These are phyloP conservation scores for Zymoseptoria passerinii DNA, from an alignment of 2,329 filamentous ascomycete genomes.

Conservation along the genomic window DNA sequence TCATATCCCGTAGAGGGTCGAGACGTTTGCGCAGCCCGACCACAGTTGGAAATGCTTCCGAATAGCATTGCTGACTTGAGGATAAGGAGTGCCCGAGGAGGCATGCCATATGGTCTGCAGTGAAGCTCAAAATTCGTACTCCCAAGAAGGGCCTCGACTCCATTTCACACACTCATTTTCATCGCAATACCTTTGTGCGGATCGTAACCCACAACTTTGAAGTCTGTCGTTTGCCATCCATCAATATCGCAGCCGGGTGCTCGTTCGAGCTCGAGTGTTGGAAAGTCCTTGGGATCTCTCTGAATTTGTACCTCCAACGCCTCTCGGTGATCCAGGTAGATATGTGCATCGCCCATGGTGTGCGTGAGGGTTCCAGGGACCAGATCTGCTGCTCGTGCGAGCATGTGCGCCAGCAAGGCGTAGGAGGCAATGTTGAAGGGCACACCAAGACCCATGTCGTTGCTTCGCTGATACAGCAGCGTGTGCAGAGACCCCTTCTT, in stretches of 20 bases:
- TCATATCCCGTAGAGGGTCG: neutral
- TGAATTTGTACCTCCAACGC: constrained; percentile 73
- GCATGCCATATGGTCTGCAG: neutral
- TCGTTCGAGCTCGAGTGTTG: constrained; percentile 62
- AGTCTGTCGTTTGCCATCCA: constrained; percentile 82
- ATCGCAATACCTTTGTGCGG: constrained; percentile 89
- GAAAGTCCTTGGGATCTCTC: constrained; percentile 73
- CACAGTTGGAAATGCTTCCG: neutral
- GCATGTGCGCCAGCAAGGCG: constrained; percentile 87
- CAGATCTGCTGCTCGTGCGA: constrained; percentile 78
- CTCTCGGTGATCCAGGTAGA: constrained; percentile 88
- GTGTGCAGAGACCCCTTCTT: constrained; percentile 68
- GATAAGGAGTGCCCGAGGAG: neutral
- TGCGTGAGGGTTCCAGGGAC: constrained; percentile 83
- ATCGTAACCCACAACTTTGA: constrained; percentile 78
- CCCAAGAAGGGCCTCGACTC: no score
- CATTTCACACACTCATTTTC: constrained; percentile 80
- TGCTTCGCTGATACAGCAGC: constrained; percentile 84
- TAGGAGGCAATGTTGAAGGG: constrained; percentile 98
- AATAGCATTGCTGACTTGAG: neutral
- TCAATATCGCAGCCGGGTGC: constrained; percentile 70
- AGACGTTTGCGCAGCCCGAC: neutral
- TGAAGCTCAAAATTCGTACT: no score
- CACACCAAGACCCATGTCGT: constrained; percentile 94
- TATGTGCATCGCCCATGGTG: constrained; percentile 96